Conservation (phyloP, 106 monocot genomes). For the Dendrobium officinale region DNA sequence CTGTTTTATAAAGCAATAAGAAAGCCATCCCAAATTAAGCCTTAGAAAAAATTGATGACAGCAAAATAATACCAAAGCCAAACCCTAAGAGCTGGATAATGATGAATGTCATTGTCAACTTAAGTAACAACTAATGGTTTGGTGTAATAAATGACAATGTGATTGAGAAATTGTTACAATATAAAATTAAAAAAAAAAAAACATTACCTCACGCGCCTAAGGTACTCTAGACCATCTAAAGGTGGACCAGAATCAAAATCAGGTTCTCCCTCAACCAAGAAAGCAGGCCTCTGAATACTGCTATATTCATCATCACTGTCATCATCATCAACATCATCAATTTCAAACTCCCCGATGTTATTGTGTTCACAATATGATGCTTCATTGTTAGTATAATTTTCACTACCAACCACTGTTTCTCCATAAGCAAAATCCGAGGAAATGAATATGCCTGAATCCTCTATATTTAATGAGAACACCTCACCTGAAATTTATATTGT, state of each 20-base stretch:
- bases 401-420: background rate
- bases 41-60: background rate
- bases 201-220: constrained; percentile 86
- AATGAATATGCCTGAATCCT: background rate
- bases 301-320: constrained; percentile 56
- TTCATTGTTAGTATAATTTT: background rate
- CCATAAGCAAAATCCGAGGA: background rate
- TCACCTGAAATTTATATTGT: background rate
- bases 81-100: background rate
- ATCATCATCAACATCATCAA: constrained; percentile 49
- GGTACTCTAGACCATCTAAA: constrained; percentile 85
- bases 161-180: background rate
- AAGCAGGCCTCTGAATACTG: constrained; percentile 70
- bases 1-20: too few relatives aligned
- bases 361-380: background rate
- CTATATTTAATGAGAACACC: background rate
- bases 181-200: background rate
- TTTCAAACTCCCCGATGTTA: constrained; percentile 22
- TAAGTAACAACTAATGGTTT: background rate
- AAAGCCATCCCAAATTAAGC: too few relatives aligned
- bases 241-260: constrained; percentile 97
- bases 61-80: background rate
- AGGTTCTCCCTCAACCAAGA: constrained; percentile 83
- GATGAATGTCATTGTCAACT: background rate
- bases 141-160: background rate